Evolutionary conservation across 306 rosid genomes (phyloP).

Genomic region (Inga oerstediana): DNA sequence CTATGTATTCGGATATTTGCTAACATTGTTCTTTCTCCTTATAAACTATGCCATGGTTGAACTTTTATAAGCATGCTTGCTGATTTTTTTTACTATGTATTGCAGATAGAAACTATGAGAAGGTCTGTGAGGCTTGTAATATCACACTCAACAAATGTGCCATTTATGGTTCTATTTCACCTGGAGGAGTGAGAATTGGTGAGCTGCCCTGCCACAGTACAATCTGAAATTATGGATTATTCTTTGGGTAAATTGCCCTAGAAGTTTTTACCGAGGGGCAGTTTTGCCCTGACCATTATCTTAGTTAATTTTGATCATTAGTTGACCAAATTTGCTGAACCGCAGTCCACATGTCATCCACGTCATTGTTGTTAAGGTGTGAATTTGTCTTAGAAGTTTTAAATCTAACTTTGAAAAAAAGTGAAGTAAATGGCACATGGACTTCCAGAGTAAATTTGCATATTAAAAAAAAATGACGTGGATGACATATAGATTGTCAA

Average conservation of each 20-base stretch:
- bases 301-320: too few relatives aligned
- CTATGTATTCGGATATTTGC: background rate
- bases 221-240: background rate
- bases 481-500: too few relatives aligned
- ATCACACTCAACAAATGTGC: constrained; percentile 67
- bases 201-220: constrained; percentile 21
- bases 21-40: background rate
- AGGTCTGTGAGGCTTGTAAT: constrained; percentile 66
- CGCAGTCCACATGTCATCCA: too few relatives aligned
- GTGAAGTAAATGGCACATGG: too few relatives aligned
- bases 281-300: too few relatives aligned
- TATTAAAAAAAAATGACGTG: too few relatives aligned
- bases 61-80: constrained; percentile 7
- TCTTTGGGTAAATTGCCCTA: background rate
- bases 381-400: too few relatives aligned
- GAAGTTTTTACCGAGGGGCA: too few relatives aligned
- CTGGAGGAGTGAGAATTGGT: constrained; percentile 74
- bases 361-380: too few relatives aligned
- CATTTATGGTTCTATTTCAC: constrained; percentile 58
- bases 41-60: background rate
- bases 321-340: too few relatives aligned
- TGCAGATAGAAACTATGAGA: constrained; percentile 62
- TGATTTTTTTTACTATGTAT: constrained; percentile 15
- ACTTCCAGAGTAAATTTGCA: too few relatives aligned
- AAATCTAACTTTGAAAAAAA: too few relatives aligned